Evolutionary conservation across 768 basidiomycete species (phyloP).

Genomic region (Podaxis rugospora): DNA sequence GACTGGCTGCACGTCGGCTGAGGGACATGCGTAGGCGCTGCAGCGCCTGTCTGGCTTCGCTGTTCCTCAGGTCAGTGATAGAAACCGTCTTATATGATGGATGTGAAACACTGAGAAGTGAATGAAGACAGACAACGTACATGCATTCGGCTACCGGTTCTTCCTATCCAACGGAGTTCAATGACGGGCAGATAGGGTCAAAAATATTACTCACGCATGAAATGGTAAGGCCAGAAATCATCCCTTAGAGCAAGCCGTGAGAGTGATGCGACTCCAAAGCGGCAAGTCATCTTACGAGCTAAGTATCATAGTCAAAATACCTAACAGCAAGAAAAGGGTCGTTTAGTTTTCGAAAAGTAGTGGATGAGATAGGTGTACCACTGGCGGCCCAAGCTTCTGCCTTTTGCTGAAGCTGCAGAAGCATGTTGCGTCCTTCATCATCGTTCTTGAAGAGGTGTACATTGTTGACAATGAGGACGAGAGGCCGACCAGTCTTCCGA

Average conservation of each 20-base stretch:
- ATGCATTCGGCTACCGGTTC: conserved; percentile 43
- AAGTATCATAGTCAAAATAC: conserved; percentile 77
- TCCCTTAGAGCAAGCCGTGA: conserved; percentile 43
- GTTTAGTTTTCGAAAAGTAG: conserved; percentile 1
- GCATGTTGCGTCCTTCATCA: conserved; percentile 68
- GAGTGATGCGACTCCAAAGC: conserved; percentile 13
- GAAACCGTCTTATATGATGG: conserved; percentile 51
- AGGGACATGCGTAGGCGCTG: conserved; percentile 43
- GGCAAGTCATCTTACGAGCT: conserved; percentile 45
- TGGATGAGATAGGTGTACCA: conserved; percentile 36
- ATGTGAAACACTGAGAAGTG: neutral
- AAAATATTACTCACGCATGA: conserved; percentile 45
- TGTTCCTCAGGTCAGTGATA: conserved; percentile 60
- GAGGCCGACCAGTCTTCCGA: conserved; percentile 52
- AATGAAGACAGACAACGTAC: conserved; percentile 26
- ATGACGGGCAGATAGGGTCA: neutral
- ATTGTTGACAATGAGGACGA: conserved; percentile 83
- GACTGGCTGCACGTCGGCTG: conserved; percentile 23
- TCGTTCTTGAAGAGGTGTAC: conserved; percentile 72
- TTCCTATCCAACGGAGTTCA: neutral
- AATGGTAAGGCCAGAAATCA: conserved; percentile 78
- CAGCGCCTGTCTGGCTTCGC: conserved; percentile 57
- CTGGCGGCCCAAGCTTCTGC: conserved; percentile 85
- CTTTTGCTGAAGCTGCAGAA: conserved; percentile 83
- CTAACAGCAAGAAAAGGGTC: conserved; percentile 25